These are phyloP conservation scores for Firmiana major DNA, from an alignment of 345 rosid genomes.

Conservation along the genomic window DNA sequence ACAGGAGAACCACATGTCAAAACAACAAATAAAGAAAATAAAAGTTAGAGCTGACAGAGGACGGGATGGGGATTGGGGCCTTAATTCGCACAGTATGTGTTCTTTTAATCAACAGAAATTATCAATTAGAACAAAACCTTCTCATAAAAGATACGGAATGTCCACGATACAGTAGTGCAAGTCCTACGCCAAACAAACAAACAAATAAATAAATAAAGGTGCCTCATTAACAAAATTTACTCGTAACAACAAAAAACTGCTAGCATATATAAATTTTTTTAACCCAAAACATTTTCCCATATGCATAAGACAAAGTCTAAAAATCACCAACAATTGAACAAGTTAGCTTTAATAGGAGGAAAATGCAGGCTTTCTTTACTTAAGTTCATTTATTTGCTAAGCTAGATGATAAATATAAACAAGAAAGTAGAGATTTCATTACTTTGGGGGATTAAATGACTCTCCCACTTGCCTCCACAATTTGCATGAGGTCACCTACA, in stretches of 20 bases:
- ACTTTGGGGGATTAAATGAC: conserved; percentile 76
- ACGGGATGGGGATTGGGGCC: neutral
- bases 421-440: conserved; percentile 21
- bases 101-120: neutral
- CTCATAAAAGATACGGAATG: conserved; percentile 64
- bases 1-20: neutral
- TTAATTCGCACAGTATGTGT: neutral
- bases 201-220: neutral
- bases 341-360: neutral
- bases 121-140: conserved; percentile 36
- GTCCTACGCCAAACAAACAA: conserved; percentile 41
- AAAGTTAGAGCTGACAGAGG: neutral
- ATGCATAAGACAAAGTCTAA: neutral
- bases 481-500: conserved; percentile 61
- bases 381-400: neutral
- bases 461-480: conserved; percentile 79
- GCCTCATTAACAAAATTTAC: neutral
- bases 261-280: neutral
- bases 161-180: conserved; percentile 74
- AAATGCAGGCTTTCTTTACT: neutral
- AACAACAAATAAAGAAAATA: conserved; percentile 3
- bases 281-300: neutral
- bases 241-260: neutral
- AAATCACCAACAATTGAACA: neutral
- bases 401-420: conserved; percentile 6